These are phyloP conservation scores for Puccinia triticina DNA, from an alignment of 1,284 basidiomycete genomes.

Conservation along the genomic window DNA sequence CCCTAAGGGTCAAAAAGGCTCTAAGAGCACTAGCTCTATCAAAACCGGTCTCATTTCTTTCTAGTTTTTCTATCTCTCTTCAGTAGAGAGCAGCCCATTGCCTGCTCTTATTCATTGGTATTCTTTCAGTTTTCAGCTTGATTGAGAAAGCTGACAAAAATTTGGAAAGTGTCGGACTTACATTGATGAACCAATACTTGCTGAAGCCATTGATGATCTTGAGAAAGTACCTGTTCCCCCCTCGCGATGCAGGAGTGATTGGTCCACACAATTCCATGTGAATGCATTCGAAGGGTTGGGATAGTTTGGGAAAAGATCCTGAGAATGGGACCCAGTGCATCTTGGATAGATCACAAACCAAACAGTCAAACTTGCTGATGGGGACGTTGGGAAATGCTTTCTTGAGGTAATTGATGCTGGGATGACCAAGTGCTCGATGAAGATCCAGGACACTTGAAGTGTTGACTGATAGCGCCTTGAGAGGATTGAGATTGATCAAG, in stretches of 20 bases:
- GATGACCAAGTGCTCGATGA: slow-evolving; percentile 1
- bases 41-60: too few relatives aligned
- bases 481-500: background rate
- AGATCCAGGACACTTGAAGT: background rate
- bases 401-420: slow-evolving; percentile 7
- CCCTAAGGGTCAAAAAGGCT: too few relatives aligned
- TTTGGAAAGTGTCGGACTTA: slow-evolving; percentile 19
- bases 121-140: slow-evolving; percentile 11
- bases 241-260: background rate
- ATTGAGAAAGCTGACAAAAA: background rate
- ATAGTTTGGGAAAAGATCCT: background rate
- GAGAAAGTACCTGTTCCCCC: background rate
- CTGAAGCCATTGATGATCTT: slow-evolving; percentile 16
- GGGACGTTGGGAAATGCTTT: background rate
- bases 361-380: background rate
- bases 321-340: background rate
- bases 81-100: too few relatives aligned
- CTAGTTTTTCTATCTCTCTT: too few relatives aligned
- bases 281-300: background rate
- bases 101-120: too few relatives aligned
- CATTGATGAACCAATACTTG: background rate
- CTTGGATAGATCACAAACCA: slow-evolving; percentile 5
- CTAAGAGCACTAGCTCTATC: too few relatives aligned
- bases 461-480: background rate
- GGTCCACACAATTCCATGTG: background rate